Base-by-base conservation (phyloP, 2,329 filamentous ascomycete species). In the Plenodomus lindquistii region DNA sequence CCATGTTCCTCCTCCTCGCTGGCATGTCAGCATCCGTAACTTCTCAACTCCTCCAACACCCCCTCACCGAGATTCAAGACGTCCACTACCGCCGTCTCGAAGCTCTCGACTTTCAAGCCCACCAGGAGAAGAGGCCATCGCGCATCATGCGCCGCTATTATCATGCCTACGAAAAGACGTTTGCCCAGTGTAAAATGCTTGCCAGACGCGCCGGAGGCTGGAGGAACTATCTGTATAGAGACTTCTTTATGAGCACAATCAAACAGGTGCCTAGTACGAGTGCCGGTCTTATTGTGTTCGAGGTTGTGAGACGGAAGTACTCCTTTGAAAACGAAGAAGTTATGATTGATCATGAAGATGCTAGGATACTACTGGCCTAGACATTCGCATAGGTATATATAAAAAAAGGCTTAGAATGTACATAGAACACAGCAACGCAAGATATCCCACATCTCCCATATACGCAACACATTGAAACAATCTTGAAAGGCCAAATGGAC, bases 281-380 rank as follows among this genome's bases (percentile, higher is more conserved):
- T 50, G 88, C 88, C 0, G 88, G 87, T 0, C 67, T 92, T 50
- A 89, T 92, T 57, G 88, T 90, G 17, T 92, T 92, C 66, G 88
- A 92, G 72, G 66, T 92, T 37, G 84, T 91, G 31, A 77, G 88
- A 47, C 77, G 87, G 29, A 89, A 89, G 71, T 91, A 90, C 59
- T 85, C 85, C 1, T 77, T 82, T 81, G 60, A 84, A 85, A 54
- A 79, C 79, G 57, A 89, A 19, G 63, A 72, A 22, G 69, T 73
- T 9, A 67, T 65, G n/a, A 74, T 74, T 38, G 60, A 67, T 37
- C 83, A 83, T 66, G 86, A 88, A 55, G 85, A 86, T 1, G 88
- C 88, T 59, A 85, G 89, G 60, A 89, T 91, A 60, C 62, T 89
- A 54, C 74, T 91, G 48, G 73, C 58, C n/a, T n/a, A n/a, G n/a